Evolutionary conservation across 306 rosid species (phyloP), one percentile per base, ranked within the genome.

Genomic region (Trifolium repens): DNA sequence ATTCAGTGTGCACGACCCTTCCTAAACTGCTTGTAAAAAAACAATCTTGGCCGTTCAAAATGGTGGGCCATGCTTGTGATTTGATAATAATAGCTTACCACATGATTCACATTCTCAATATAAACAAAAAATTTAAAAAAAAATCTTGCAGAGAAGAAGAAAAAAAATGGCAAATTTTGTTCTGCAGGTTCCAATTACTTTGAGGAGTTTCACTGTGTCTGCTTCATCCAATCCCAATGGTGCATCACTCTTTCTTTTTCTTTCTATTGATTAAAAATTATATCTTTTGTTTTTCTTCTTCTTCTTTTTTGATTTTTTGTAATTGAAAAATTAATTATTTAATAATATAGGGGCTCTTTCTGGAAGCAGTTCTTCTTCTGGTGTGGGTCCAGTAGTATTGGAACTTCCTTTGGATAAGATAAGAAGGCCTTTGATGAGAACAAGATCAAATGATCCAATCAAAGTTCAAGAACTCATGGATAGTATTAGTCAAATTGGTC

Each of bases 381-480:
- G 85, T 43, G 87, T 83, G 8, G 98, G 98, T 14, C 98, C 98
- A 19, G 90, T 87, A 83, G 85, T 91, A 35, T 3, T 91, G 84
- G 98, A 94, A 88, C 93, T 94, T 87, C 98, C 98, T 34, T 32
- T 94, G 2, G 97, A 90, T 57, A 90, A 91, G 96, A 94, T 94
- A 32, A 85, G 87, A 83, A 87, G 98, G 80, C 98, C 98, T 14
- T 42, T 94, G 71, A 86, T 91, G 98, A 85, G 91, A 78, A 94
- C 97, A 5, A 90, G 98, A 85, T 40, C 89, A 72, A 94, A 94
- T 61, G 96, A 94, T 73, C 91, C 79, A 2, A 59, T 12, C 72
- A 94, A 94, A 84, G 97, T 94, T 60, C 74, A 90, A 74, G 88
- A 91, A 26, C 87, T 94, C 1, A 89, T 90, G 98, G 93, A 91